Base-by-base conservation (phyloP, 352 stramenopile genomes). In the Phytophthora kernoviae region DNA sequence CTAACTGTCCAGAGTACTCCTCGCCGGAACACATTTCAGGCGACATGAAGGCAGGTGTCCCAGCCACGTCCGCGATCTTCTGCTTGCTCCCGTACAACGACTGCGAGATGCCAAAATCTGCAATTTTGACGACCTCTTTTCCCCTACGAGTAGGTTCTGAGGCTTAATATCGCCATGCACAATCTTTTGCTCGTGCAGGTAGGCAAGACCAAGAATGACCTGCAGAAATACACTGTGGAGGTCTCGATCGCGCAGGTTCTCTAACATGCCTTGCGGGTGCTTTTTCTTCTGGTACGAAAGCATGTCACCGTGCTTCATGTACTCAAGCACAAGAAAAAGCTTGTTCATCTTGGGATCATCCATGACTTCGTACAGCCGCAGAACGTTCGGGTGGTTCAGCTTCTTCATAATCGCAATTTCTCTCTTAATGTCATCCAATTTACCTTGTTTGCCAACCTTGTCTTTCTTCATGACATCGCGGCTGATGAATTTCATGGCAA, bases 351-450 rank as follows among this genome's bases (percentile, higher is more conserved):
- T 93, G 4, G 92, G 85, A 47, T 96, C 95, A 67, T 99, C 96
- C 79, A 99, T 98, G 12, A 99, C 96, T 73, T 99, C 95, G 60
- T 96, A 96, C 17, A 99, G 65, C 15, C 81, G 71, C 7, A 99
- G 68, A 0, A 99, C 77, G 53, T 99, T 98, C 3, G 95, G 95
- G 73, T 99, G 96, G 24, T 89, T 86, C 9, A 99, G 71, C 54
- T 98, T 97, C 72, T 99, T 99, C 96, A 99, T 99, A 41, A 98
- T 94, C 4, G 93, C 96, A 68, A 99, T 98, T 66, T 99, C 96
- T 39, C 87, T 82, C 74, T 98, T 91, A 68, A 91, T 93, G 50
- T 92, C 82, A 44, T 91, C 81, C 11, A 91, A 66, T 58, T 90
- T 90, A 65, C 81, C 89, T 33, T 91, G 80, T 37, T 90, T 90